phyloP scores from a whole-genome alignment of 169 alveolate species.

The Eimeria maxima region DNA sequence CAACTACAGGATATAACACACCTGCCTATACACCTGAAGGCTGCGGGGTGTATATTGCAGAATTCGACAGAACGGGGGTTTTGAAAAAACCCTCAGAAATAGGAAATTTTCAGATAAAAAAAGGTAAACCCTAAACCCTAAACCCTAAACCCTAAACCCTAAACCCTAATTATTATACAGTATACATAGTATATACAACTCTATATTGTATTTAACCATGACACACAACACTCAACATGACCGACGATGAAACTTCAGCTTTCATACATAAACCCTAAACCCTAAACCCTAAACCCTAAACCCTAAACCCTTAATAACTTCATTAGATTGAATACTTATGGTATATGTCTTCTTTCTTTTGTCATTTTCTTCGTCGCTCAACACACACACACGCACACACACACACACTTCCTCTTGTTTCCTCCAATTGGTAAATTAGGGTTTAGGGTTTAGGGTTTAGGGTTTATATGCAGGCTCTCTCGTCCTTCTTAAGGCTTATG shows the following conservation, averaged over 20 bases:
- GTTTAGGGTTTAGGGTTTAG: conserved; percentile 23
- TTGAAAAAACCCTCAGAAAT: not conserved
- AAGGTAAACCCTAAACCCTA: not conserved
- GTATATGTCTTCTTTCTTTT: not conserved
- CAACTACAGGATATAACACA: not conserved
- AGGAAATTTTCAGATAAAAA: not conserved
- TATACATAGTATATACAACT: too few relatives aligned
- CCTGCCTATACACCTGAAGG: not conserved
- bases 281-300: conserved; percentile 6
- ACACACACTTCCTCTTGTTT: too few relatives aligned
- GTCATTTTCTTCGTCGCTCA: too few relatives aligned
- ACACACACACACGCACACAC: too few relatives aligned
- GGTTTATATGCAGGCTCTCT: conserved; percentile 32
- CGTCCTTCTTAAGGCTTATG: conserved; percentile 8
- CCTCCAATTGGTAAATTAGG: too few relatives aligned
- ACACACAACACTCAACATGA: too few relatives aligned
- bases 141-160: not conserved
- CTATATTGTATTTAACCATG: too few relatives aligned
- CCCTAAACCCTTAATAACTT: not conserved
- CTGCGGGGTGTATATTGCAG: not conserved
- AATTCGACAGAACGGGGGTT: not conserved
- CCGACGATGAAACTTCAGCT: not conserved
- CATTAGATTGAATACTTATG: not conserved
- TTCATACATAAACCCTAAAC: not conserved
- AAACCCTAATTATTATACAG: not conserved